Evolutionary conservation across 805 yeast genomes (phyloP).

Genomic region (Brettanomyces bruxellensis): DNA sequence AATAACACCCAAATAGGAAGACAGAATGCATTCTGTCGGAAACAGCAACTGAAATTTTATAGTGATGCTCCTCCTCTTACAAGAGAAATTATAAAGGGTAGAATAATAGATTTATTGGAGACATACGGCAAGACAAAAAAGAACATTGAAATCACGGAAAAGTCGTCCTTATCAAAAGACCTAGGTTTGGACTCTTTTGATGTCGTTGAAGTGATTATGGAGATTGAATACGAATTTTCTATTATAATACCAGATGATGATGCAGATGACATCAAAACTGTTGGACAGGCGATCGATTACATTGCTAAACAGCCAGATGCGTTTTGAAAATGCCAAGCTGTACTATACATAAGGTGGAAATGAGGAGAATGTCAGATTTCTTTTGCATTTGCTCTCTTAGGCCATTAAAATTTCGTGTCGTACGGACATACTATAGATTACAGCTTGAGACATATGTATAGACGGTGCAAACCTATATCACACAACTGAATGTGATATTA

Average conservation of each 20-base stretch:
- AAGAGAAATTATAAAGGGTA: slow-evolving; percentile 51
- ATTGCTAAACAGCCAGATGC: slow-evolving; percentile 57
- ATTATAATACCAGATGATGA: slow-evolving; percentile 82
- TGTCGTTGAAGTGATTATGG: slow-evolving; percentile 64
- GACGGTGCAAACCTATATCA: too few relatives aligned
- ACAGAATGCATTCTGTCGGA: neutral
- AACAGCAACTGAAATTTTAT: slow-evolving; percentile 27
- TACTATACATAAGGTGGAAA: neutral
- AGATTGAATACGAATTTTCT: slow-evolving; percentile 66
- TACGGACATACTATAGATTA: too few relatives aligned
- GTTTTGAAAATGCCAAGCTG: slow-evolving; percentile 12
- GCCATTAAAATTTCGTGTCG: too few relatives aligned
- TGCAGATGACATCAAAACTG: slow-evolving; percentile 89
- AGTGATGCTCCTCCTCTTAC: slow-evolving; percentile 54
- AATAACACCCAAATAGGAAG: neutral
- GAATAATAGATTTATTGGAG: slow-evolving; percentile 56
- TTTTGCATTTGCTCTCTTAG: too few relatives aligned
- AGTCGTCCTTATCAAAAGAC: slow-evolving; percentile 52
- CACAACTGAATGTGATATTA: too few relatives aligned
- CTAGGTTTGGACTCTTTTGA: slow-evolving; percentile 66
- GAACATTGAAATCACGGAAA: slow-evolving; percentile 23
- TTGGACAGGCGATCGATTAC: slow-evolving; percentile 87
- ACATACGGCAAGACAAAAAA: slow-evolving; percentile 50
- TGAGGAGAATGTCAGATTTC: too few relatives aligned
- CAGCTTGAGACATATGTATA: too few relatives aligned